Percentiles rank a stretch among this genome's conserved stretches.
Evolutionary conservation across 2,329 filamentous ascomycete genomes (phyloP).

Genomic region (Aspergillus floridensis): DNA sequence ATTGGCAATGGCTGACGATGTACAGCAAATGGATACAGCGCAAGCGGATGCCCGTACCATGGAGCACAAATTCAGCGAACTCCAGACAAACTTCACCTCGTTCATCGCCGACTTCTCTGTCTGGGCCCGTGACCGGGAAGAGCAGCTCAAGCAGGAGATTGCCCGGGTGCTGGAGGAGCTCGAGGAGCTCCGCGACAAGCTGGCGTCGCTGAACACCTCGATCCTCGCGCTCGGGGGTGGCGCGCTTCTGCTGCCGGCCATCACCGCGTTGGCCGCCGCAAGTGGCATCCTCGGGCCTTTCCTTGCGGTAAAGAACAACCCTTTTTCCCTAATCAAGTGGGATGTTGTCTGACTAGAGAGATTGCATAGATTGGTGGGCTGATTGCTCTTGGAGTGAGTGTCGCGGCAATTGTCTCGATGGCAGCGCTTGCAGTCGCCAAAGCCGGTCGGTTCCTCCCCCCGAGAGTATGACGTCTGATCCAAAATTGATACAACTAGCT

Average conservation of each 20-base stretch:
- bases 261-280: not conserved
- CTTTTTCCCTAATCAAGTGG: not conserved
- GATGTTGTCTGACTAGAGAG: too few species aligned
- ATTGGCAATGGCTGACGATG: too few species aligned
- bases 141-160: not conserved
- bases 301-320: not conserved
- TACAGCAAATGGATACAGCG: not conserved
- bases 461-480: not conserved
- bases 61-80: not conserved
- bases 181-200: not conserved
- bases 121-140: constrained; percentile 4
- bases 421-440: not conserved
- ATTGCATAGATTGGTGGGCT: not conserved
- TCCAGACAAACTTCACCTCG: not conserved
- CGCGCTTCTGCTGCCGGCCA: not conserved
- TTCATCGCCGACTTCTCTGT: not conserved
- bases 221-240: not conserved
- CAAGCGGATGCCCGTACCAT: not conserved
- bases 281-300: not conserved
- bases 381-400: not conserved
- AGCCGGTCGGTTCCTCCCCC: not conserved
- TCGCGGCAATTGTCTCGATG: not conserved
- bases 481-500: not conserved
- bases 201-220: not conserved
- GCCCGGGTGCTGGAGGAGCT: not conserved